Percentiles rank a stretch among this genome's conserved stretches.
Evolutionary conservation across 1,284 basidiomycete genomes (phyloP).

Genomic region (Phaffia rhodozyma): DNA sequence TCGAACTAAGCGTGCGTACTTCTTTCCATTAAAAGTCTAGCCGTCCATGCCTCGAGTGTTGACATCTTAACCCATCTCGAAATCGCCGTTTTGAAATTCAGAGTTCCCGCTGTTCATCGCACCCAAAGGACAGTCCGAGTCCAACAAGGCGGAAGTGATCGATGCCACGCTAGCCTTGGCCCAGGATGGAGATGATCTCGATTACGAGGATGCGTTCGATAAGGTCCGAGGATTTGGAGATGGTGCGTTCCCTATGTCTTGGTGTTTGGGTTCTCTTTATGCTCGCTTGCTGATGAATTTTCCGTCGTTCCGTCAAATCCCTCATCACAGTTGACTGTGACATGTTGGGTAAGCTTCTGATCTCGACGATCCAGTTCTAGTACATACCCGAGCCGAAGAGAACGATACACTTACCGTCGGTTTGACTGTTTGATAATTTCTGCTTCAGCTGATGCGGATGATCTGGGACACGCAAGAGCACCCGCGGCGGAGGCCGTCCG

Average conservation of each 20-base stretch:
- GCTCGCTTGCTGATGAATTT: not conserved
- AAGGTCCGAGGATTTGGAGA: conserved; percentile 12
- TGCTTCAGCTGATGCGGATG: conserved; percentile 12
- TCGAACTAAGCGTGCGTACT: conserved; percentile 32
- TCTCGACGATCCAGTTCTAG: not conserved
- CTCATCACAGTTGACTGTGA: conserved; percentile 9
- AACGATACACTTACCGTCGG: not conserved
- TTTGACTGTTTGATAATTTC: not conserved
- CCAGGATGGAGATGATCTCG: not conserved
- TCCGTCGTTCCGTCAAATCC: not conserved
- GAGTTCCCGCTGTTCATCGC: conserved; percentile 15
- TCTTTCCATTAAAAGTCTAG: conserved; percentile 22
- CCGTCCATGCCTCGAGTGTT: too few species aligned
- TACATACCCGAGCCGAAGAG: too few species aligned
- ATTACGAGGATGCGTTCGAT: not conserved
- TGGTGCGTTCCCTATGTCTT: not conserved
- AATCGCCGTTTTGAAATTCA: not conserved
- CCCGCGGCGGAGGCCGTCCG: conserved; percentile 11
- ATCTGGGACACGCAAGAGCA: conserved; percentile 11
- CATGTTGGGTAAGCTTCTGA: conserved; percentile 5
- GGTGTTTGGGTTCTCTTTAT: not conserved
- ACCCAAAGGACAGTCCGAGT: conserved; percentile 5
- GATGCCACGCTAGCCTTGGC: not conserved
- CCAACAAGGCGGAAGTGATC: not conserved
- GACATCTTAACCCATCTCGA: not conserved